phyloP scores from a whole-genome alignment of 1,284 basidiomycete genomes.

The Rhodotorula sp. region DNA sequence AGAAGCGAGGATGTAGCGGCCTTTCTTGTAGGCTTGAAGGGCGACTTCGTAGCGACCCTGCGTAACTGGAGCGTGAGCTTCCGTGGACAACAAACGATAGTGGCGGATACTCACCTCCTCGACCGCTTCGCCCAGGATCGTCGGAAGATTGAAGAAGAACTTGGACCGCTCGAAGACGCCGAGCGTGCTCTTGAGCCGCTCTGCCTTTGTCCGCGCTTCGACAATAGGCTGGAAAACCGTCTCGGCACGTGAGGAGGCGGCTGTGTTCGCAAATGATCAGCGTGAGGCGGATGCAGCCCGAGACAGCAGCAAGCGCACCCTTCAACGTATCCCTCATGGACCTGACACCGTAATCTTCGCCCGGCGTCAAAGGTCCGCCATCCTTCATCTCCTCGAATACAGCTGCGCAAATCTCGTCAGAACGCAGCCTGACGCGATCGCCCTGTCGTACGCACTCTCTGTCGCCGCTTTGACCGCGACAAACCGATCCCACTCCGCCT shows the following conservation, averaged over 20 bases:
- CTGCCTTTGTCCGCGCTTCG: conserved; percentile 92
- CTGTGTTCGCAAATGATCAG: conserved; percentile 51
- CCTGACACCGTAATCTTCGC: conserved; percentile 76
- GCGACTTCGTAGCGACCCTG: conserved; percentile 91
- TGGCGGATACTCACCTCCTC: conserved; percentile 63
- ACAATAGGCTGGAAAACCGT: conserved; percentile 95
- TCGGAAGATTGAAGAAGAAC: conserved; percentile 97
- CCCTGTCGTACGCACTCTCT: conserved; percentile 63
- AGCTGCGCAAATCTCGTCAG: conserved; percentile 54
- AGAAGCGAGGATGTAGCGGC: conserved; percentile 82
- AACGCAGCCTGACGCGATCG: neutral
- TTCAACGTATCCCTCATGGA: conserved; percentile 80
- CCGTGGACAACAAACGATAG: neutral
- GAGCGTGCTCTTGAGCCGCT: conserved; percentile 86
- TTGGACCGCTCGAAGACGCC: conserved; percentile 95
- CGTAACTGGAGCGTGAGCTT: neutral
- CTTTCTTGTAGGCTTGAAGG: conserved; percentile 95
- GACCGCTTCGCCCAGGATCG: conserved; percentile 84
- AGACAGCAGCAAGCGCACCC: conserved; percentile 55
- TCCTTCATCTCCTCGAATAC: conserved; percentile 91
- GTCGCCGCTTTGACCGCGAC: conserved; percentile 96
- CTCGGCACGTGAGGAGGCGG: conserved; percentile 82
- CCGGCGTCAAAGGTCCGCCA: conserved; percentile 67
- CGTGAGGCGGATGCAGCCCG: neutral
- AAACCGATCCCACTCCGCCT: conserved; percentile 97